Percentiles rank a stretch among this genome's conserved stretches.
Evolutionary conservation across 176 grass and related monocot genomes (phyloP).

Genomic region (Cenchrus americanus): DNA sequence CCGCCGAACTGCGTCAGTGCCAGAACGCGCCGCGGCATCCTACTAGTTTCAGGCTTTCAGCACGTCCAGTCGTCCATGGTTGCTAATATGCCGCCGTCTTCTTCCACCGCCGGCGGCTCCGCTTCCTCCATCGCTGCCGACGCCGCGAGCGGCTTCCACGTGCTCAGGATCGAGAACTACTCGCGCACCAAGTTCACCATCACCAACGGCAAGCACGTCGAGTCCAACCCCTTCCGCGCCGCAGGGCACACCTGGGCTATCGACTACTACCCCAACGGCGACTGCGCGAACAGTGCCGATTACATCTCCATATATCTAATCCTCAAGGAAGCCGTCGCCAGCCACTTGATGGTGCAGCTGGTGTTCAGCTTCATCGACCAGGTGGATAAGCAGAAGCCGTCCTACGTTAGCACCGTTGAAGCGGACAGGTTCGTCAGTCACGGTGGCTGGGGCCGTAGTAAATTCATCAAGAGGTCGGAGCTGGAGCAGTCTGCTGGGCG

Average conservation of each 20-base stretch:
- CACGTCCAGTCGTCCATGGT: background rate
- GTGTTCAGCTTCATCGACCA: constrained; percentile 26
- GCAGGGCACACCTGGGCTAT: constrained; percentile 32
- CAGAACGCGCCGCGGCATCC: too few species aligned
- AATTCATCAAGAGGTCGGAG: background rate
- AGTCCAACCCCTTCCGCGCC: constrained; percentile 28
- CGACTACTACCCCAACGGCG: constrained; percentile 39
- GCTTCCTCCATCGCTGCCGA: constrained; percentile 3
- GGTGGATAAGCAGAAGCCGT: background rate
- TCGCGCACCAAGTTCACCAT: background rate
- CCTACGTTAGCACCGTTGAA: rapidly evolving
- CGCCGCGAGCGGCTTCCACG: constrained; percentile 1
- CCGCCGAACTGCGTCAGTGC: too few species aligned
- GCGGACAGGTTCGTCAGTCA: background rate
- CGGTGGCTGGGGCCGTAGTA: background rate
- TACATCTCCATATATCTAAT: constrained; percentile 12
- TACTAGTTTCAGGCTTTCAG: too few species aligned
- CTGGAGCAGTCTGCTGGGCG: background rate
- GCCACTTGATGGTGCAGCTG: background rate
- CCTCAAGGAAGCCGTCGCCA: background rate
- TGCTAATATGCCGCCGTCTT: background rate
- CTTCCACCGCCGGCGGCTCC: background rate
- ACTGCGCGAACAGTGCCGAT: background rate
- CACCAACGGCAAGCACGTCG: background rate
- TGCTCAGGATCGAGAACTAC: constrained; percentile 13